phyloP scores from a whole-genome alignment of 225 moss, liverwort and hornwort genomes.

The Pseudisothecium myosuroides region DNA sequence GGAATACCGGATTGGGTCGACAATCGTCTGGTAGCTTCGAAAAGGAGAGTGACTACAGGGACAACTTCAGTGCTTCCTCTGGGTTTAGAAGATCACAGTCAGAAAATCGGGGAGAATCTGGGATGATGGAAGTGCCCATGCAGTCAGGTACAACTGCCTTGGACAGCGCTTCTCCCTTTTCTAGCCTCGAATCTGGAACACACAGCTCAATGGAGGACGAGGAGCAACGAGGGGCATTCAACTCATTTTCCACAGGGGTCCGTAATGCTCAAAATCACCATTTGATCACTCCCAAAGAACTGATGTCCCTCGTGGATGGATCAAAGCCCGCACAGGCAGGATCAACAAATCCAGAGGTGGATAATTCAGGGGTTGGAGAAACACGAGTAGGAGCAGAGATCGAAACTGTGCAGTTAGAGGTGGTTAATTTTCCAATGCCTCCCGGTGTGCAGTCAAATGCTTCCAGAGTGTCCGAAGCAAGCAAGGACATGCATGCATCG shows the following conservation, averaged over 20 bases:
- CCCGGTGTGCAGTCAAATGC: conserved; percentile 9
- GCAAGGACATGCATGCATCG: conserved; percentile 8
- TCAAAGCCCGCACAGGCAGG: conserved; percentile 26
- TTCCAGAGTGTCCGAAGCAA: conserved; percentile 12
- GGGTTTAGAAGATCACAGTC: conserved; percentile 16
- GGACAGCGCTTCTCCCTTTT: conserved; percentile 15
- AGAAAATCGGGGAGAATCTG: conserved; percentile 25
- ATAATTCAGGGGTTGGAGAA: conserved; percentile 7
- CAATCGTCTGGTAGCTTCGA: conserved; percentile 43
- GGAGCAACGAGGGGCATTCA: conserved; percentile 42
- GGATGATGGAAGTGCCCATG: conserved; percentile 11
- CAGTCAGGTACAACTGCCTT: conserved; percentile 1
- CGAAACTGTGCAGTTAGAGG: conserved; percentile 33
- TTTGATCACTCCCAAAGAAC: conserved; percentile 85
- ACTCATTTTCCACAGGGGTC: conserved; percentile 24
- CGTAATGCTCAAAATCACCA: conserved; percentile 53
- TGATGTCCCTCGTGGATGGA: conserved; percentile 77
- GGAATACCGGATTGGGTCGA: conserved; percentile 24
- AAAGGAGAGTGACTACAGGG: conserved; percentile 25
- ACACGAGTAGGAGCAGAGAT: conserved; percentile 19
- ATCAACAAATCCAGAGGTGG: conserved; percentile 25
- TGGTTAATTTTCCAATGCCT: conserved; percentile 24
- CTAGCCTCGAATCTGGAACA: conserved; percentile 20
- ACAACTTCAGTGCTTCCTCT: conserved; percentile 12
- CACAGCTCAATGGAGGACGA: conserved; percentile 57